Base-by-base conservation (phyloP, 129 eudicot species). In the Logfia minima region DNA sequence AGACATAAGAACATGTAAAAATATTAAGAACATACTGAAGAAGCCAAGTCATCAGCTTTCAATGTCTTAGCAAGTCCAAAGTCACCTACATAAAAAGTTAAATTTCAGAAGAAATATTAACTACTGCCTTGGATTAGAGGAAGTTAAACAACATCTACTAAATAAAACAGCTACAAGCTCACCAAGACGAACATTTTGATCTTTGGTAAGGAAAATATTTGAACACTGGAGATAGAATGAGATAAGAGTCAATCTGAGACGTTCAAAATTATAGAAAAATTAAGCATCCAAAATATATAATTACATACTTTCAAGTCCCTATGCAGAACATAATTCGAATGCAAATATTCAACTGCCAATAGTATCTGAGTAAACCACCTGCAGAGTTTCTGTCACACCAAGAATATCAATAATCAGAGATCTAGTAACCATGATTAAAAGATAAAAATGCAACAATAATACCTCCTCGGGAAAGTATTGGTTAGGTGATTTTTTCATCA, bases 21-120 rank as follows among this genome's bases (percentile, higher is more conserved):
- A 14, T 14, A 48, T 48, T 48, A 70, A 72, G 43, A 32, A 84
- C 93, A 68, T 82, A 94, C 99, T 59, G 99, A 94, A 85, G 99
- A 94, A 78, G 99, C 91, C 84, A 94, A 88, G 85, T 94, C 99
- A 88, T 94, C 99, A 59, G 93, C 96, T 84, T 94, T 94, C 87
- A 94, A 76, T 71, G 99, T 94, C 79, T 94, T 94, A 51, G 99
- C 99, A 70, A 94, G 99, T 76, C 99, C 99, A 86, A 94, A 94
- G 83, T 94, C 99, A 75, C 98, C 98, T 94, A 79, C 3, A 52
- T 73, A 26, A 78, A 60, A 55, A 81, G 28, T 51, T 68, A 59
- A 35, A n/a, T 76, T 58, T 48, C 43, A 58, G 16, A 70, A 41
- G 29, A 21, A n/a, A 23, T 8, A 60, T 62, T 26, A 64, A 58